These are phyloP conservation scores for Syncephalastrum sp. DNA, from an alignment of 371 early-diverging fungal genomes.

Conservation along the genomic window DNA sequence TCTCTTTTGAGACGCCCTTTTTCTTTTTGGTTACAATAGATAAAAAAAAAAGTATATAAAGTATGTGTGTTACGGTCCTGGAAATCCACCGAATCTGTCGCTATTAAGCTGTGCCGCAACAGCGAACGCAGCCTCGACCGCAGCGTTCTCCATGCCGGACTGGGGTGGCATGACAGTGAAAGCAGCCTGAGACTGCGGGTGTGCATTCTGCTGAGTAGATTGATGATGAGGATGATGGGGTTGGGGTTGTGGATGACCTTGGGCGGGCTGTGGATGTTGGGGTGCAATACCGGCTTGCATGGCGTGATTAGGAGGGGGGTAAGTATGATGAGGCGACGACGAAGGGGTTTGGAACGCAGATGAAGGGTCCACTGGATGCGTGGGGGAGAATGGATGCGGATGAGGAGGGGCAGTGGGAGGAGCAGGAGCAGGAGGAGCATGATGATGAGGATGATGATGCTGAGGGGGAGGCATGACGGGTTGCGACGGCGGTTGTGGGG, in stretches of 20 bases:
- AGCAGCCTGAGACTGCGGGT: background rate
- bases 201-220: conserved; percentile 2
- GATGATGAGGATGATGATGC: too few species aligned
- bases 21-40: too few species aligned
- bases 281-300: too few species aligned
- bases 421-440: too few species aligned
- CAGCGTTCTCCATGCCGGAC: background rate
- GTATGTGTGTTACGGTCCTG: background rate
- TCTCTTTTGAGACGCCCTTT: background rate
- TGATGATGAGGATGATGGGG: conserved; percentile 5
- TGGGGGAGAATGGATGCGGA: too few species aligned
- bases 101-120: conserved; percentile 1
- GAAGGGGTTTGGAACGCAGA: too few species aligned
- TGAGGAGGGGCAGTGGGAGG: too few species aligned
- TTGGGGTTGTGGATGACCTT: background rate
- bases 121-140: conserved; percentile 5
- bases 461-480: too few species aligned
- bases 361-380: too few species aligned
- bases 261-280: background rate
- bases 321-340: too few species aligned
- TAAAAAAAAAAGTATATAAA: background rate
- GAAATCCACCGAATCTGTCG: background rate
- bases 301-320: too few species aligned
- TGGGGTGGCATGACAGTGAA: background rate
- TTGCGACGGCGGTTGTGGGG: too few species aligned